Evolutionary conservation across 805 yeast genomes (phyloP), one percentile per base, ranked within the genome.

Genomic region (Suhomyces sp.): DNA sequence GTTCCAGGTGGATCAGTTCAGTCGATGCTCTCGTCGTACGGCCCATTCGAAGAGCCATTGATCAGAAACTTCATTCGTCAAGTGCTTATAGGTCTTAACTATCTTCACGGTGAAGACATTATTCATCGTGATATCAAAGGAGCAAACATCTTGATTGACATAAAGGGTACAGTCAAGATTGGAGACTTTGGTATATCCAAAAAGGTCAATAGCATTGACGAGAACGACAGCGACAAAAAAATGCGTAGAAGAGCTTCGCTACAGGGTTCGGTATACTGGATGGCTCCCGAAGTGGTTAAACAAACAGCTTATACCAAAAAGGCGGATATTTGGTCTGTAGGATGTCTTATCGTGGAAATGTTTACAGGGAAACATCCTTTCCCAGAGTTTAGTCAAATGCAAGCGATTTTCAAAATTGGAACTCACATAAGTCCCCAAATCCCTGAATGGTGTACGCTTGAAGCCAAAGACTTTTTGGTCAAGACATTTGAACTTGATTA

Each of bases 281-380:
- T 94, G 99, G 98, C 99, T 0, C 99, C 99, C 0, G 99, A 94
- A 66, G 98, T 94, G 7, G 98, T 94, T 15, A 89, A 91, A 61
- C 97, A 92, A 63, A 85, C 89, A 1, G 89, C 91, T 0, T 89
- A 93, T 49, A 93, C 98, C 1, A 85, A 87, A 37, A 90, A 89
- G 67, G 96, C 97, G 0, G 99, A 94, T 66, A 90, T 94, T 22
- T 94, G 99, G 99, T 89, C 97, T 0, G 86, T 96, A 8, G 99
- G 98, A 0, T 94, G 98, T 67, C 78, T 94, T 22, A 81, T 93
- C 12, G 85, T 94, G 31, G 99, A 94, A 68, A 91, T 94, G 96
- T 85, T 89, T 61, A 91, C 99, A 0, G 98, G 97, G 2, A 84
- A 84, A 52, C 99, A 94, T 67, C 99, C 99, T 24, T 94, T 87